Base-by-base conservation (phyloP, 1,139 yeast genomes). In the Debaryomycetaceae sp. region DNA sequence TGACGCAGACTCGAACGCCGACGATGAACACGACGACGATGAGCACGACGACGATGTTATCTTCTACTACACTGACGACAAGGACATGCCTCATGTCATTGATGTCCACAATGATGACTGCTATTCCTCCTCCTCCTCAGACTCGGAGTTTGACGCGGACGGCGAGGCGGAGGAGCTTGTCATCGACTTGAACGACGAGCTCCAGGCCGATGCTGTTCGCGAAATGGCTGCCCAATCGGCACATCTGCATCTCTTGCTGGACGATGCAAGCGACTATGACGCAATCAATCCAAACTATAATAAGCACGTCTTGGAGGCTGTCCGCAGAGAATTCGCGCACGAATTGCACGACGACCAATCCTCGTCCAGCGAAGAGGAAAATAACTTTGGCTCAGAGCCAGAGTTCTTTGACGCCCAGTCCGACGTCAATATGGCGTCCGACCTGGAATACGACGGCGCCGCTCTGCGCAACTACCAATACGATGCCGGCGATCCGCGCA, bases 231-330 rank as follows among this genome's bases (percentile, higher is more conserved):
- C 39, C 6, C 27, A 38, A n/a, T 48, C 41, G 15, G 35, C 34
- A 15, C 44, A 32, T 18, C 35, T 34, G 13, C 42, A 39, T 16
- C 32, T 33, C 32, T 30, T 31, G 16, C 41, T 39, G 5, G 32
- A 36, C 13, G 48, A 37, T 8, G 44, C 44, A 6, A 43, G 40
- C n/a, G 37, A 34, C 23, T 61, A 54, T 31, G 59, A 58, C 32
- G 39, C 56, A 19, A 44, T 56, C 22, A 61, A 57, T 41, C 42
- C 54, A 47, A 55, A 57, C 29, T 61, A 57, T 32, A 58, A 55
- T 41, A 45, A 52, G 35, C 59, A 54, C 43, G 60, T 58, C 15
- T n/a, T n/a, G n/a, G 45, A 54, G 35, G 60, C 60, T 14, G 41
- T 55, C 29, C 33, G 33, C 16, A 35, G 39, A 29, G 35, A 41